Evolutionary conservation across 495 filamentous ascomycete genomes (phyloP).

Genomic region (Barbatosphaeria neglecta): DNA sequence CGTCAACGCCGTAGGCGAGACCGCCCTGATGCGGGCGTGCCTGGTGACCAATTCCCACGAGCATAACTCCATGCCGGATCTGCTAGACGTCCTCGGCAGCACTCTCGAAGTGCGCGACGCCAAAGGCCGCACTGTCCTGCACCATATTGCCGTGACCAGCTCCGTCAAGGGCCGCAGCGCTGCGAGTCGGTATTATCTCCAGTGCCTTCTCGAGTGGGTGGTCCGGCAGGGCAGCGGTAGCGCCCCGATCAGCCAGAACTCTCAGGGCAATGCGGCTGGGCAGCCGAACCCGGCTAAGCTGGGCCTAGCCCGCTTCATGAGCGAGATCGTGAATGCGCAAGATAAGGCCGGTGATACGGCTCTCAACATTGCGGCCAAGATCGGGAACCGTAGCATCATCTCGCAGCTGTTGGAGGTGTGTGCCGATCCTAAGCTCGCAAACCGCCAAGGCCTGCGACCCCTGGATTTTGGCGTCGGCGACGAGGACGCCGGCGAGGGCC

Average conservation of each 20-base stretch:
- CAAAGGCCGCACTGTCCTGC: slow-evolving; percentile 80
- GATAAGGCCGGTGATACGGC: slow-evolving; percentile 92
- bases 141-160: slow-evolving; percentile 91
- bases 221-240: slow-evolving; percentile 74
- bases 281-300: slow-evolving; percentile 47
- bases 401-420: slow-evolving; percentile 87
- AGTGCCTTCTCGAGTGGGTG: slow-evolving; percentile 85
- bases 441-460: slow-evolving; percentile 74
- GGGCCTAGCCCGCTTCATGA: slow-evolving; percentile 80
- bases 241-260: slow-evolving; percentile 45
- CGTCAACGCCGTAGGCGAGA: slow-evolving; percentile 79
- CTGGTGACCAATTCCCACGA: slow-evolving; percentile 86
- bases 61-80: slow-evolving; percentile 63
- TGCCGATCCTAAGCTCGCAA: slow-evolving; percentile 78
- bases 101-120: slow-evolving; percentile 84
- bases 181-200: slow-evolving; percentile 84
- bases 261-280: slow-evolving; percentile 12
- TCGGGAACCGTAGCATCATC: slow-evolving; percentile 82
- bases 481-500: slow-evolving; percentile 24
- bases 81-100: slow-evolving; percentile 78
- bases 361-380: slow-evolving; percentile 80
- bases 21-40: slow-evolving; percentile 78
- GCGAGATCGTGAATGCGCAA: slow-evolving; percentile 85
- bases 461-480: slow-evolving; percentile 85
- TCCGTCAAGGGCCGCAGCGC: slow-evolving; percentile 79